phyloP scores from a whole-genome alignment of 169 alveolate species.

The Plasmodium ovale region DNA sequence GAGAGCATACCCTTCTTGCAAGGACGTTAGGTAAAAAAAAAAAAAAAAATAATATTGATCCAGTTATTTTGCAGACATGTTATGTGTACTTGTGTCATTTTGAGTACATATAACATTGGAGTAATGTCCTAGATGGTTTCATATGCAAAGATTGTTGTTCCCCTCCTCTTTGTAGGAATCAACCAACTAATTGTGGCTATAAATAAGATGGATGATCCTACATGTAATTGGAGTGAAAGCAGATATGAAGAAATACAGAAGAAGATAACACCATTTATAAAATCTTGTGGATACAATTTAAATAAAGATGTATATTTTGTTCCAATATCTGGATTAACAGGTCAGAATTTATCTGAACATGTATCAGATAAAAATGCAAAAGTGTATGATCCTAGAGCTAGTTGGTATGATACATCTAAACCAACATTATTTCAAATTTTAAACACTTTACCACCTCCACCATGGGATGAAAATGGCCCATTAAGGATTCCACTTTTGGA shows the following conservation, averaged over 20 bases:
- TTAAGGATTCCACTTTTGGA: slow-evolving; percentile 93
- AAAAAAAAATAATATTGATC: neutral
- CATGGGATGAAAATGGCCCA: slow-evolving; percentile 87
- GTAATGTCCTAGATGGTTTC: too few species aligned
- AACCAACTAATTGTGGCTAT: slow-evolving; percentile 96
- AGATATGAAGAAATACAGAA: slow-evolving; percentile 90
- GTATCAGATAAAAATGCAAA: slow-evolving; percentile 80
- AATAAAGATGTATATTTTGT: slow-evolving; percentile 93
- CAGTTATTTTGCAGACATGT: neutral
- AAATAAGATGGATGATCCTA: slow-evolving; percentile 99
- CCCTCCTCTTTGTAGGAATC: slow-evolving; percentile 91
- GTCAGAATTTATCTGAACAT: slow-evolving; percentile 94
- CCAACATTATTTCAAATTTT: slow-evolving; percentile 91
- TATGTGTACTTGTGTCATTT: neutral
- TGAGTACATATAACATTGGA: too few species aligned
- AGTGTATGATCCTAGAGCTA: slow-evolving; percentile 77
- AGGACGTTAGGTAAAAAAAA: slow-evolving; percentile 91
- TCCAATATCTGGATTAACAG: slow-evolving; percentile 98
- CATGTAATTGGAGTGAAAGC: slow-evolving; percentile 95
- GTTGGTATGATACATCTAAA: slow-evolving; percentile 84
- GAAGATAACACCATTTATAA: slow-evolving; percentile 92
- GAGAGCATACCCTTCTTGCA: slow-evolving; percentile 99
- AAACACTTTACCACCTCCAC: slow-evolving; percentile 84
- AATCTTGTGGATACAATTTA: slow-evolving; percentile 92
- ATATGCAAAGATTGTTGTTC: too few species aligned